A percentile compares a stretch with the other conserved stretches of the same genome.
Conservation (phyloP, 768 basidiomycete genomes). For the Russula virescens region DNA sequence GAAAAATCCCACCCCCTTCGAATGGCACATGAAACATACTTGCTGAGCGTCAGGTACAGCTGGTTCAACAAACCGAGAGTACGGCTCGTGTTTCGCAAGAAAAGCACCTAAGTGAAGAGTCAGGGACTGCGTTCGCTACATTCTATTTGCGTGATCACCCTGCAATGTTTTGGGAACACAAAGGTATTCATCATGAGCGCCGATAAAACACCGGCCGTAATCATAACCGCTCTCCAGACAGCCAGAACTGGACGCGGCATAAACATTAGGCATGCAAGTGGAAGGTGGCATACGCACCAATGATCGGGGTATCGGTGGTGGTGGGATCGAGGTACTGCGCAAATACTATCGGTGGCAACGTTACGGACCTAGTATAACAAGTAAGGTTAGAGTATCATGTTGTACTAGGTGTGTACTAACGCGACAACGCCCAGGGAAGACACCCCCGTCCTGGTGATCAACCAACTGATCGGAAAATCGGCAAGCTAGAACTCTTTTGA, state of each 20-base stretch:
- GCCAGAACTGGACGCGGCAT: constrained; percentile 34
- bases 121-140: not conserved
- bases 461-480: constrained; percentile 43
- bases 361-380: constrained; percentile 33
- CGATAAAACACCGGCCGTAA: constrained; percentile 40
- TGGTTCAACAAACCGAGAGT: constrained; percentile 38
- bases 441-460: constrained; percentile 37
- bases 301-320: not conserved
- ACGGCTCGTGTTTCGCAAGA: constrained; percentile 37
- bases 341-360: constrained; percentile 40
- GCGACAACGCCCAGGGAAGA: constrained; percentile 41
- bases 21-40: constrained; percentile 29
- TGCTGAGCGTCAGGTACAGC: constrained; percentile 40
- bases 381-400: not conserved
- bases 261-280: not conserved
- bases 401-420: constrained; percentile 29
- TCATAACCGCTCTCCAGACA: constrained; percentile 37
- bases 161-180: constrained; percentile 43
- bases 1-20: not conserved
- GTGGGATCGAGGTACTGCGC: constrained; percentile 27
- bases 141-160: constrained; percentile 29
- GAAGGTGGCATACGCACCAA: constrained; percentile 8
- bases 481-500: constrained; percentile 31
- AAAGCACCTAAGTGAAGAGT: constrained; percentile 33
- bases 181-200: constrained; percentile 42